Conservation (phyloP, 2,329 filamentous ascomycete species). For the Exophiala viscosa region DNA sequence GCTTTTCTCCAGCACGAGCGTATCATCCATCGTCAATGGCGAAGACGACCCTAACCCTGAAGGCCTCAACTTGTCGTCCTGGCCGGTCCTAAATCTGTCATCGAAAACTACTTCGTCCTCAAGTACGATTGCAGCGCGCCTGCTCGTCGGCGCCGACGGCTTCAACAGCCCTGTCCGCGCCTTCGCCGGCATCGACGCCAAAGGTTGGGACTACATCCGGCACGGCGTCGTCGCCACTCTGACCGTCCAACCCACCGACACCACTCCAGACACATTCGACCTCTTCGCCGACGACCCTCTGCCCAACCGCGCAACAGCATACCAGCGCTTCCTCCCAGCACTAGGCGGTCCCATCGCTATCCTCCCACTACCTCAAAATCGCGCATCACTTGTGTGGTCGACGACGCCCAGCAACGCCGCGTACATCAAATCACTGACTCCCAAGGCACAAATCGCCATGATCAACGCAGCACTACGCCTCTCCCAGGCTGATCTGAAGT, state of each 20-base stretch:
- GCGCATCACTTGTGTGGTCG: conserved; percentile 88
- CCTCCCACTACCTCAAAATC: conserved; percentile 79
- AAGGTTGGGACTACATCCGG: conserved; percentile 89
- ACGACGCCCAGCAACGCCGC: conserved; percentile 78
- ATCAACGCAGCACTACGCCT: conserved; percentile 93
- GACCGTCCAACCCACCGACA: conserved; percentile 55
- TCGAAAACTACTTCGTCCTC: conserved; percentile 43
- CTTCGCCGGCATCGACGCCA: conserved; percentile 79
- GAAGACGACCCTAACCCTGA: conserved; percentile 61
- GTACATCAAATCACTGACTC: conserved; percentile 69
- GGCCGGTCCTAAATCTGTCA: conserved; percentile 77
- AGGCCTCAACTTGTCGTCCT: conserved; percentile 72
- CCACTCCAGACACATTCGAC: conserved; percentile 37
- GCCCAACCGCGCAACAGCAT: conserved; percentile 59
- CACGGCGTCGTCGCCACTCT: conserved; percentile 91
- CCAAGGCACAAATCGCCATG: conserved; percentile 73
- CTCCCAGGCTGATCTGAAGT: conserved; percentile 71
- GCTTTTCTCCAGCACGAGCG: conserved; percentile 71
- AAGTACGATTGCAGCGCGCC: conserved; percentile 67
- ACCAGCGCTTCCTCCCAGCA: conserved; percentile 90
- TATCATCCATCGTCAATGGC: conserved; percentile 76
- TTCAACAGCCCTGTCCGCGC: conserved; percentile 88
- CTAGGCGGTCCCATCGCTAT: conserved; percentile 76
- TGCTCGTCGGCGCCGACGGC: conserved; percentile 89
- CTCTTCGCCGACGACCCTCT: conserved; percentile 30